Conservation (phyloP, 148 eudicot species). For the Rheum nobile region DNA sequence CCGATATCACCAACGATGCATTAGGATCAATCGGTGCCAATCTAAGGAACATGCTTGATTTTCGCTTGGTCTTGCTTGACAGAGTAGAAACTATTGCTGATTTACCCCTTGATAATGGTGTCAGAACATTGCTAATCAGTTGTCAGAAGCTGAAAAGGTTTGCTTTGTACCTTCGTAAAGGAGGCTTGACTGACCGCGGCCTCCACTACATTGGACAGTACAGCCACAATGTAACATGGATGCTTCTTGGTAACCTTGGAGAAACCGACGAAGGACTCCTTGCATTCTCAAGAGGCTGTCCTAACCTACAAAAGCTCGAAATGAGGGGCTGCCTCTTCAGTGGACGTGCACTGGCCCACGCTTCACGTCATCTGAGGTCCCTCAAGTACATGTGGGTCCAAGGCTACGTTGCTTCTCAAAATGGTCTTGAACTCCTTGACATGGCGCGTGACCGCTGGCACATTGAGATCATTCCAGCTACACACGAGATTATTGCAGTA, state of each 20-base stretch:
- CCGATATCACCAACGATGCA: constrained; percentile 76
- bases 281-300: constrained; percentile 77
- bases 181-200: constrained; percentile 76
- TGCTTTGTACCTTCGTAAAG: constrained; percentile 70
- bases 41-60: constrained; percentile 52
- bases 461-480: constrained; percentile 75
- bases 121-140: constrained; percentile 57
- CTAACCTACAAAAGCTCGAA: constrained; percentile 70
- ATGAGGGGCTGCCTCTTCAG: constrained; percentile 82
- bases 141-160: constrained; percentile 63
- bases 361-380: constrained; percentile 37
- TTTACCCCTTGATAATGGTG: constrained; percentile 86
- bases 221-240: constrained; percentile 77
- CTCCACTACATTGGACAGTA: constrained; percentile 59
- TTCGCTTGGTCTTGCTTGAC: constrained; percentile 84
- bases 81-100: constrained; percentile 53
- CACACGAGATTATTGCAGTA: constrained; percentile 22
- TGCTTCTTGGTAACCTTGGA: constrained; percentile 81
- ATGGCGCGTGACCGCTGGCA: constrained; percentile 75
- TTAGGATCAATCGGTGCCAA: constrained; percentile 47
- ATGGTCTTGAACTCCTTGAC: constrained; percentile 33
- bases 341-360: constrained; percentile 57
- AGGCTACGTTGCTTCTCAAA: constrained; percentile 50
- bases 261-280: constrained; percentile 72
- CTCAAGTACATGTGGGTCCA: constrained; percentile 93